phyloP scores from a whole-genome alignment of 2,329 filamentous ascomycete species.

The Ophiostoma piceae region DNA sequence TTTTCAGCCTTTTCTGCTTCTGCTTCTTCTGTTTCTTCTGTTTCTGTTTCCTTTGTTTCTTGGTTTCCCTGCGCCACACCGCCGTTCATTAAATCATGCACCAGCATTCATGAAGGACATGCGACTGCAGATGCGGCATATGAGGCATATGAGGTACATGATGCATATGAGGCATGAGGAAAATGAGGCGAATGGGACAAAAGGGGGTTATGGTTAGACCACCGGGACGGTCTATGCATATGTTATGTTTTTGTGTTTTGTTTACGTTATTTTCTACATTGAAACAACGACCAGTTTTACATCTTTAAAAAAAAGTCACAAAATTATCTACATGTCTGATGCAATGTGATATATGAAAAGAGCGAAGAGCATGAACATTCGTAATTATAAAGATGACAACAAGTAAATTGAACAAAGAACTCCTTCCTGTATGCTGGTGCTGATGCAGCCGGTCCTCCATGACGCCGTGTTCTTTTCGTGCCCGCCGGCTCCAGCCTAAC shows the following conservation, averaged over 20 bases:
- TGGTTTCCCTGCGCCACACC: conserved; percentile 9
- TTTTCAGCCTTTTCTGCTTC: neutral
- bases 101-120: conserved; percentile 15
- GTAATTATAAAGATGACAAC: neutral
- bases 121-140: neutral
- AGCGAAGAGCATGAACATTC: conserved; percentile 2
- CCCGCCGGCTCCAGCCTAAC: neutral
- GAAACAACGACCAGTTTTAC: neutral
- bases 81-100: conserved; percentile 18
- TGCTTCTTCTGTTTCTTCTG: neutral
- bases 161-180: neutral
- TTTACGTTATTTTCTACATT: neutral
- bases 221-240: conserved; percentile 4
- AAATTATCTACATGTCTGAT: neutral
- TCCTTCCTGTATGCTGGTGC: conserved; percentile 17
- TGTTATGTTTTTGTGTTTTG: neutral
- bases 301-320: conserved; percentile 4
- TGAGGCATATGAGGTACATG: neutral
- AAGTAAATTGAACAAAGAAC: conserved; percentile 11
- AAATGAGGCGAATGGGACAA: conserved; percentile 3
- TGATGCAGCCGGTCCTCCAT: conserved; percentile 20
- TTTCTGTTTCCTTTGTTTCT: neutral
- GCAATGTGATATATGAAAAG: neutral
- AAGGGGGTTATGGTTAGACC: conserved; percentile 10
- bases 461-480: conserved; percentile 17